A percentile compares a stretch with the other conserved stretches of the same genome.
These are phyloP conservation scores for Trichoderma polysporum DNA, from an alignment of 2,329 filamentous ascomycete genomes.

Conservation along the genomic window DNA sequence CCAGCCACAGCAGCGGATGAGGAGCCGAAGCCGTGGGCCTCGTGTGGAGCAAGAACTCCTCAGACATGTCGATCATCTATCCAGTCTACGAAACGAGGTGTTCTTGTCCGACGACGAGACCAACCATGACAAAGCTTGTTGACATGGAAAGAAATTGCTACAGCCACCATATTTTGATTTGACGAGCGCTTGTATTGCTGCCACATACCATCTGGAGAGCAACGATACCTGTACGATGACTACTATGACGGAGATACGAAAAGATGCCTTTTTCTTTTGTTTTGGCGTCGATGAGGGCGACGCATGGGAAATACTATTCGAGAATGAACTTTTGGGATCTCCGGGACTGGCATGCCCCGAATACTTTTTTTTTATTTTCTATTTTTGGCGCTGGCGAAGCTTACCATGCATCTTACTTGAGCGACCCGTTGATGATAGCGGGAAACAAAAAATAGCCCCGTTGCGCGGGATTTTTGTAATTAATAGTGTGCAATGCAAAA, in stretches of 20 bases:
- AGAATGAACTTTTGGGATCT: conserved; percentile 1
- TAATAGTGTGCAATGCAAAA: conserved; percentile 10
- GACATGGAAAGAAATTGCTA: background rate
- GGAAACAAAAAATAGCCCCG: background rate
- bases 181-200: background rate
- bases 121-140: background rate
- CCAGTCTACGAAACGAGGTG: conserved; percentile 38
- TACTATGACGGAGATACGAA: conserved; percentile 2
- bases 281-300: background rate
- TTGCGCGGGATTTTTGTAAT: background rate
- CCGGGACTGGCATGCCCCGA: background rate
- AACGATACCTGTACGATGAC: conserved; percentile 14
- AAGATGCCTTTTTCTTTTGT: background rate
- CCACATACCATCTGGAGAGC: background rate
- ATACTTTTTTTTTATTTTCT: background rate
- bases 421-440: background rate
- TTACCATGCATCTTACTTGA: background rate
- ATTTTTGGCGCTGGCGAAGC: background rate
- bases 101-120: conserved; percentile 27
- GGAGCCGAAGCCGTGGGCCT: conserved; percentile 40
- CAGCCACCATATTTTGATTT: background rate
- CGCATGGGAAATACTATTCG: background rate
- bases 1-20: conserved; percentile 40
- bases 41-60: conserved; percentile 33
- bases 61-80: conserved; percentile 32